Conservation (phyloP, 164 flowering plant genomes). For the Warburgia ugandensis region DNA sequence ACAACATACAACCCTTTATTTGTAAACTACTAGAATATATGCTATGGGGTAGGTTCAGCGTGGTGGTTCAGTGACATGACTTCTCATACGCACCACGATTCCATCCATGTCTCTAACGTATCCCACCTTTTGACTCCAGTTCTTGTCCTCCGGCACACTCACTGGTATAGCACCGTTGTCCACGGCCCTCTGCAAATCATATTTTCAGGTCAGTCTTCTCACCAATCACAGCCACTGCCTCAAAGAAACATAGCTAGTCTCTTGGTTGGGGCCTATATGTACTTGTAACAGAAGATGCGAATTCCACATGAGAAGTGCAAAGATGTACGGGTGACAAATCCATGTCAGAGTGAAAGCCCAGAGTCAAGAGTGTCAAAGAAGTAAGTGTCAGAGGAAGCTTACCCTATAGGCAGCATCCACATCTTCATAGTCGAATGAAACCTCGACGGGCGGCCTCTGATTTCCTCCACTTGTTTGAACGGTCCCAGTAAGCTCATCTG, state of each 20-base stretch:
- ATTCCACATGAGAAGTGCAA: not conserved
- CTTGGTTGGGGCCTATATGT: not conserved
- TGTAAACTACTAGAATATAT: too few relatives aligned
- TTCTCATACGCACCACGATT: conserved; percentile 66
- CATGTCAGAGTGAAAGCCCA: not conserved
- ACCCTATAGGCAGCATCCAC: conserved; percentile 85
- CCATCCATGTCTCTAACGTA: conserved; percentile 80
- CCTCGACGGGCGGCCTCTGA: conserved; percentile 47
- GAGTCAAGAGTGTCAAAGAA: not conserved
- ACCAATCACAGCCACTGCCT: not conserved
- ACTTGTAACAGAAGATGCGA: not conserved
- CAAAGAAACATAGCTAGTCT: not conserved
- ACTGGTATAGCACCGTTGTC: conserved; percentile 72
- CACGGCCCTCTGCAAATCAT: conserved; percentile 62
- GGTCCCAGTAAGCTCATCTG: conserved; percentile 55
- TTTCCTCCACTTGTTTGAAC: conserved; percentile 25
- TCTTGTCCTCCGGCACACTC: conserved; percentile 68
- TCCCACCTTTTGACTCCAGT: conserved; percentile 93
- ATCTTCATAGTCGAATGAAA: conserved; percentile 60
- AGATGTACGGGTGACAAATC: too few relatives aligned
- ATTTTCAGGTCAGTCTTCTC: not conserved
- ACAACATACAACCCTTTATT: too few relatives aligned
- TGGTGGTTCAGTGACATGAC: too few relatives aligned
- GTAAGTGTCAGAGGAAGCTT: not conserved
- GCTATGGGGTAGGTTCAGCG: too few relatives aligned